A percentile compares a stretch with the other conserved stretches of the same genome.
Evolutionary conservation across 805 yeast species (phyloP).

Genomic region (Candida stauntonica): DNA sequence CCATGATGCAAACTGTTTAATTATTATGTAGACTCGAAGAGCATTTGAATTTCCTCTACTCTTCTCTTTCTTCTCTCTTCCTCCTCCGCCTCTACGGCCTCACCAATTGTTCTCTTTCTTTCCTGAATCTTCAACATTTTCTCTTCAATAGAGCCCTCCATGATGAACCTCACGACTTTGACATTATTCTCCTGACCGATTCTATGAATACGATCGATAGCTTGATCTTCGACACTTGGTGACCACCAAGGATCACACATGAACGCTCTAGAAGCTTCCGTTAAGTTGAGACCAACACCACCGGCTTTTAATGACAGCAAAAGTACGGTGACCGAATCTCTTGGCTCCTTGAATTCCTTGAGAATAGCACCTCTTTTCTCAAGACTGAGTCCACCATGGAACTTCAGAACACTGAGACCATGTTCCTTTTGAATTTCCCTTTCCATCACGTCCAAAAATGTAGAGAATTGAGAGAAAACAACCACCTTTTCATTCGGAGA

Average conservation of each 20-base stretch:
- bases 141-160: slow-evolving; percentile 80
- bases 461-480: slow-evolving; percentile 87
- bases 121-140: slow-evolving; percentile 87
- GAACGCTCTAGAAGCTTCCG: slow-evolving; percentile 79
- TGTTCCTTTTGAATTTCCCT: slow-evolving; percentile 45
- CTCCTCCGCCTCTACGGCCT: slow-evolving; percentile 69
- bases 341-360: slow-evolving; percentile 43
- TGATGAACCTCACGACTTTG: slow-evolving; percentile 72
- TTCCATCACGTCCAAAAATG: slow-evolving; percentile 73
- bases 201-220: slow-evolving; percentile 86
- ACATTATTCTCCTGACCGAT: slow-evolving; percentile 80
- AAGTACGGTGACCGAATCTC: slow-evolving; percentile 41
- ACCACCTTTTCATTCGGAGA: slow-evolving; percentile 70
- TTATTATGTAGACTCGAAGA: slow-evolving; percentile 46
- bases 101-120: slow-evolving; percentile 75
- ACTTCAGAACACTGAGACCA: slow-evolving; percentile 57
- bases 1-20: too few relatives aligned
- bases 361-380: slow-evolving; percentile 61
- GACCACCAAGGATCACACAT: slow-evolving; percentile 99
- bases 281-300: slow-evolving; percentile 87
- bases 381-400: slow-evolving; percentile 77
- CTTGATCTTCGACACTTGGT: slow-evolving; percentile 86
- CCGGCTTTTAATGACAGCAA: slow-evolving; percentile 85
- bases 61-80: slow-evolving; percentile 67
- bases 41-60: slow-evolving; percentile 66